Percentiles rank a stretch among this genome's conserved stretches.
Evolutionary conservation across 192 early-diverging fungal genomes (phyloP).

Genomic region (Coemansia biformis): DNA sequence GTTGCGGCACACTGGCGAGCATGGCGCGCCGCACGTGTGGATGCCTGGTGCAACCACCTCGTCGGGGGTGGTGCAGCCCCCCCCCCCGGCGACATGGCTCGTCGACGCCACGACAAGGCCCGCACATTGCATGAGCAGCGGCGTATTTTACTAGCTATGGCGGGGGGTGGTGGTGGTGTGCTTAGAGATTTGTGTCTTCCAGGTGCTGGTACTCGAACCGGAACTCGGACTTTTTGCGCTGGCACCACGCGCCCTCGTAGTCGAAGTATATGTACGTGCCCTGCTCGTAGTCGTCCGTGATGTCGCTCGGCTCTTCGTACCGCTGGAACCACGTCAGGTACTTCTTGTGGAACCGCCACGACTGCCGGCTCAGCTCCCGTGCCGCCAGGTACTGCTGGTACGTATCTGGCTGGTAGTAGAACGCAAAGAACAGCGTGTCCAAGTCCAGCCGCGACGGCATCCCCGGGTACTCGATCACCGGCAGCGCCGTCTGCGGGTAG

Average conservation of each 20-base stretch:
- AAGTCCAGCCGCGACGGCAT: slow-evolving; percentile 89
- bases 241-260: slow-evolving; percentile 95
- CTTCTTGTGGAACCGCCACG: slow-evolving; percentile 99
- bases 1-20: too few relatives aligned
- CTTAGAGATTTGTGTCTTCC: slow-evolving; percentile 67
- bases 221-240: slow-evolving; percentile 95
- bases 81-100: too few relatives aligned
- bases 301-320: slow-evolving; percentile 90
- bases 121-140: too few relatives aligned
- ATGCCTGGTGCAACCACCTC: too few relatives aligned
- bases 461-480: slow-evolving; percentile 75
- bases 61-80: too few relatives aligned
- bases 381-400: slow-evolving; percentile 97
- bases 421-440: slow-evolving; percentile 95
- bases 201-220: slow-evolving; percentile 87
- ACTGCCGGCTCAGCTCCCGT: slow-evolving; percentile 90
- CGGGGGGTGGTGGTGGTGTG: too few relatives aligned
- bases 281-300: slow-evolving; percentile 95
- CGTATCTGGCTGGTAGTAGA: slow-evolving; percentile 96
- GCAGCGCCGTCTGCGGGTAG: slow-evolving; percentile 82
- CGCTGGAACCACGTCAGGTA: slow-evolving; percentile 98
- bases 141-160: too few relatives aligned
- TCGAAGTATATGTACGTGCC: slow-evolving; percentile 99
- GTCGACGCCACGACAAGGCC: too few relatives aligned
- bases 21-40: too few relatives aligned